These are phyloP conservation scores for Eucalyptus regnans DNA, from an alignment of 345 rosid species.

Conservation along the genomic window DNA sequence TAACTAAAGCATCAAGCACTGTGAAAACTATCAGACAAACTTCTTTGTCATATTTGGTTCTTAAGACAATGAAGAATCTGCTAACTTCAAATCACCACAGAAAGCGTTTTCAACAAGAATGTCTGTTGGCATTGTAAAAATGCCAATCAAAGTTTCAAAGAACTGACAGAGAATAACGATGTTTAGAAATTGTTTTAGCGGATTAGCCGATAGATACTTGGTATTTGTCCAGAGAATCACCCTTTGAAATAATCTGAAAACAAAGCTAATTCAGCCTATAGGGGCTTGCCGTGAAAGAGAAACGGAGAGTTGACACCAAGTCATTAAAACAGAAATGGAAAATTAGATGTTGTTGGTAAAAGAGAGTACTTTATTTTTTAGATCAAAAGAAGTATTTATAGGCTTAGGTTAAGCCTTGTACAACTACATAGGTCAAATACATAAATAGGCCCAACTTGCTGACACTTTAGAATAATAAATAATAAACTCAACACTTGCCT, in stretches of 20 bases:
- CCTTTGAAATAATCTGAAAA: neutral
- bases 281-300: neutral
- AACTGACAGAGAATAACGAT: too few relatives aligned
- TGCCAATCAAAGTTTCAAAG: neutral
- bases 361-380: neutral
- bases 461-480: neutral
- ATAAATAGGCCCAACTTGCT: neutral
- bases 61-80: neutral
- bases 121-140: neutral
- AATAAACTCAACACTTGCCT: too few relatives aligned
- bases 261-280: neutral
- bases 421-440: neutral
- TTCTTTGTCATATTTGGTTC: neutral
- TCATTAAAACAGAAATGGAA: neutral
- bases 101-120: neutral
- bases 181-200: too few relatives aligned
- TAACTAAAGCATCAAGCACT: neutral
- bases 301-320: neutral
- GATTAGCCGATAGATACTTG: too few relatives aligned
- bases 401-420: neutral
- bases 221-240: too few relatives aligned
- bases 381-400: neutral
- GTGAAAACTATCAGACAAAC: neutral
- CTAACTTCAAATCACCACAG: neutral
- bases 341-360: neutral